Conservation (phyloP, 2,329 filamentous ascomycete genomes). For the Venturia aucupariae region DNA sequence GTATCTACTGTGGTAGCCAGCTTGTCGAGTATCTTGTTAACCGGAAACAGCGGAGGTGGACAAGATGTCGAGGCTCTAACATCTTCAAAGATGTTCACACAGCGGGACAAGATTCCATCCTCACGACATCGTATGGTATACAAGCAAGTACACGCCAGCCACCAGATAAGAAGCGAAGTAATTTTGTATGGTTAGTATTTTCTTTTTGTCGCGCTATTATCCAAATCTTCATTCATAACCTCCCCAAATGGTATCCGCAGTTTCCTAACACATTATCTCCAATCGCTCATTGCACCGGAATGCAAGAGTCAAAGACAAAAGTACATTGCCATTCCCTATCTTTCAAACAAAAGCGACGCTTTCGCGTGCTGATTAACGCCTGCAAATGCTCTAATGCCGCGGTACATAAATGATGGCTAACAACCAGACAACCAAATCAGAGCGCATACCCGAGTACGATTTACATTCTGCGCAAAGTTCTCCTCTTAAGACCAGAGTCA, state of each 20-base stretch:
- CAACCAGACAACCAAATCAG: background rate
- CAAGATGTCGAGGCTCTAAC: background rate
- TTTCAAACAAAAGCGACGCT: background rate
- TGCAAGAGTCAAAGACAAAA: background rate
- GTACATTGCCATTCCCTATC: background rate
- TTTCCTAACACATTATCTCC: background rate
- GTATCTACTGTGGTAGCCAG: too few species aligned
- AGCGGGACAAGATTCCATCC: too few species aligned
- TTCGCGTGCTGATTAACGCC: background rate
- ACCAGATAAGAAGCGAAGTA: background rate
- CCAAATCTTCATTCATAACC: background rate
- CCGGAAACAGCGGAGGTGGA: background rate
- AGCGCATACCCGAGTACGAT: background rate
- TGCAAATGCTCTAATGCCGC: background rate
- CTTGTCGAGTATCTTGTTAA: background rate
- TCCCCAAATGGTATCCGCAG: background rate
- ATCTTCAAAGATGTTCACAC: background rate
- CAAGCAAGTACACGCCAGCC: too few species aligned
- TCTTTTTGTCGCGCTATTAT: background rate
- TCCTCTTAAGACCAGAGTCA: conserved; percentile 14
- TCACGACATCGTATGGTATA: too few species aligned
- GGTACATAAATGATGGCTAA: background rate
- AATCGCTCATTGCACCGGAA: background rate
- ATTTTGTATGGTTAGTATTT: background rate
- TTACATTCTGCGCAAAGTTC: conserved; percentile 4